Base-by-base conservation (phyloP, 2,329 filamentous ascomycete genomes). In the Onygenales sp. region DNA sequence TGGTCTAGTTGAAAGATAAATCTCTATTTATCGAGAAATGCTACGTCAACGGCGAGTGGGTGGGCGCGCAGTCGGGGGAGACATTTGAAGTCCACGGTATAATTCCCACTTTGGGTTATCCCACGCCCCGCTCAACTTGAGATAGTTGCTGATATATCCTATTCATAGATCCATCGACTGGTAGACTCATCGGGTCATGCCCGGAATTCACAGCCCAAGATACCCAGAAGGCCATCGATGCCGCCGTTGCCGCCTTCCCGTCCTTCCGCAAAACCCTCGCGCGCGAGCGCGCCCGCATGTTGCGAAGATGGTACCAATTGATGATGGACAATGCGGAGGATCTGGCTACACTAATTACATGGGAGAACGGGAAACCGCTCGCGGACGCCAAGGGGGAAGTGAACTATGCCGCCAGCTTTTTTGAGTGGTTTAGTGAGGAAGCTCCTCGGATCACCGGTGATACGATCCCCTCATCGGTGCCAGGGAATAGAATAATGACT, bases 41-140 rank as follows among this genome's bases (percentile, higher is more conserved):
- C 64, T 96, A 92, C 67, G 84, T 97, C 65, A 92, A 98, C 68
- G 93, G 93, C 64, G 81, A 95, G 79, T 98, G 91, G 88, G 81
- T 94, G 57, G 79, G 80, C 62, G 88, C 92, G 61, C 82, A 83
- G 65, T 95, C 89, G 0, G 89, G 89, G 66, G 84, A 94, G 79
- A 95, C 89, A 45, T 98, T 97, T 70, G 85, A 93, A 68, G 88
- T 96, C 56, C 78, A 81, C 59, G 86, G 84, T 85, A 43, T n/a
- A 32, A 39, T 14, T 11, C 13, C 14, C 38, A 17, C 21, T 9
- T 17, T 14, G n/a, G n/a, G n/a, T 13, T 13, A 42, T 32, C 9
- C 9, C 11, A 21, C 31, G 10, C 8, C 17, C 7, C 27, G 2
- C 11, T 21, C 43, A 33, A 32, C 14, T 36, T 36, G 33, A n/a